Evolutionary conservation across 2,329 filamentous ascomycete species (phyloP), one percentile per base, ranked within the genome.

Genomic region (Ceratocystis alfenasii): DNA sequence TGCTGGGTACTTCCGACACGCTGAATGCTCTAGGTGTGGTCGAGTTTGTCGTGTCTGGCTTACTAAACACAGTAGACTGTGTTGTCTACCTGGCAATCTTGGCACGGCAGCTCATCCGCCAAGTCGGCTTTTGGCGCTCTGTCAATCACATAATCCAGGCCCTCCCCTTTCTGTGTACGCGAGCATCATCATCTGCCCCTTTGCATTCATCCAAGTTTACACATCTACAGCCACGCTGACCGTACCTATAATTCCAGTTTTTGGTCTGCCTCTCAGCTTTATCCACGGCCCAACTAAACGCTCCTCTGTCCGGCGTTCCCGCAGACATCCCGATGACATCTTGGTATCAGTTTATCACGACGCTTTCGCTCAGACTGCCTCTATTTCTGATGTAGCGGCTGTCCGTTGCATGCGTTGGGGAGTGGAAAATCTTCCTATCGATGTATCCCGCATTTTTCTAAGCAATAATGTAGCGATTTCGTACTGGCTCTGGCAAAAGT

Each of bases 331-430:
- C 17, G 65, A 69, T 22, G 66, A 68, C 36, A 53, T 65, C 12
- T 5, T 61, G n/a, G 65, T 68, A n/a, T 53, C 66, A 12, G 61
- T 65, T 20, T 68, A 83, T 1, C 55, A 62, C 20, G 67, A 68
- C 45, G 45, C 33, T 8, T 91, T 91, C 70, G 82, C 87, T n/a
- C 84, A 81, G 70, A 80, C 80, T 65, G 84, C 88, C n/a, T 85
- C 86, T 2, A 75, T 83, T 1, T 93, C 92, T 72, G 88, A 93
- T 73, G 88, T 92, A 72, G 74, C 90, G 55, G 87, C 91, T 62
- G 81, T 93, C 67, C 82, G 88, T 67, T 90, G 87, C 71, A 87
- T 94, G 45, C 82, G 88, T 64, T 91, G 88, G 78, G 87, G 87
- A 15, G 93, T 93, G 72, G 82, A 85, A 30, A 81, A 83, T 68